These are phyloP conservation scores for Verticillium nubilum DNA, from an alignment of 2,329 filamentous ascomycete species.

Conservation along the genomic window DNA sequence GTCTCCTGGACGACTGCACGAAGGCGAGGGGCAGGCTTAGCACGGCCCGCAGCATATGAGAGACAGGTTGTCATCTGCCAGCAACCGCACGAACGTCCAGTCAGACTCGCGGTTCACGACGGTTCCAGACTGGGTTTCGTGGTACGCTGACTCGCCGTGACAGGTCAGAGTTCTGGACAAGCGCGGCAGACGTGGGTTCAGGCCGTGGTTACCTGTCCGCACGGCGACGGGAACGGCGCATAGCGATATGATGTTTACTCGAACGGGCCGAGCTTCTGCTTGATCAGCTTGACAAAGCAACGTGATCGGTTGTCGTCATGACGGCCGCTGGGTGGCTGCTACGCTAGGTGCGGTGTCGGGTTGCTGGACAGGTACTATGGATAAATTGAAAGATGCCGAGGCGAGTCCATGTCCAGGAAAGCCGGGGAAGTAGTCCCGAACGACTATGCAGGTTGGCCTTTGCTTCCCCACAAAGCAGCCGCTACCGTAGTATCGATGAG, in stretches of 20 bases:
- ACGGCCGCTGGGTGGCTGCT: neutral
- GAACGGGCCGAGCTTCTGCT: neutral
- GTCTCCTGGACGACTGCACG: neutral
- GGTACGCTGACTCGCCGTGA: neutral
- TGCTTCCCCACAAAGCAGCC: neutral
- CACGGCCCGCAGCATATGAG: neutral
- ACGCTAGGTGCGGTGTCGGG: neutral
- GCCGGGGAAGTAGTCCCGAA: neutral
- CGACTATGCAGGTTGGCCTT: neutral
- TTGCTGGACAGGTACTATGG: neutral
- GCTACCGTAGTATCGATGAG: neutral
- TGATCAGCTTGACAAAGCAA: neutral
- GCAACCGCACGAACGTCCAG: neutral
- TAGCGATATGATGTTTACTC: neutral
- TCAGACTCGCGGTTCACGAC: neutral
- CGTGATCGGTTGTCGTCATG: neutral
- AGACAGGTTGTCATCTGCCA: neutral
- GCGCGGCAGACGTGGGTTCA: neutral
- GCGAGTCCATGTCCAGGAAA: neutral
- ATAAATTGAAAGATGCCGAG: neutral
- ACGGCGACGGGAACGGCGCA: neutral
- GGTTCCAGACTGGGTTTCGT: neutral
- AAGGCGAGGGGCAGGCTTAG: neutral
- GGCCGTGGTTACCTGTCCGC: neutral
- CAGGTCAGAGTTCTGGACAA: neutral